Base-by-base conservation (phyloP, 257 asterid genomes). In the Nicotiana sylvestris region DNA sequence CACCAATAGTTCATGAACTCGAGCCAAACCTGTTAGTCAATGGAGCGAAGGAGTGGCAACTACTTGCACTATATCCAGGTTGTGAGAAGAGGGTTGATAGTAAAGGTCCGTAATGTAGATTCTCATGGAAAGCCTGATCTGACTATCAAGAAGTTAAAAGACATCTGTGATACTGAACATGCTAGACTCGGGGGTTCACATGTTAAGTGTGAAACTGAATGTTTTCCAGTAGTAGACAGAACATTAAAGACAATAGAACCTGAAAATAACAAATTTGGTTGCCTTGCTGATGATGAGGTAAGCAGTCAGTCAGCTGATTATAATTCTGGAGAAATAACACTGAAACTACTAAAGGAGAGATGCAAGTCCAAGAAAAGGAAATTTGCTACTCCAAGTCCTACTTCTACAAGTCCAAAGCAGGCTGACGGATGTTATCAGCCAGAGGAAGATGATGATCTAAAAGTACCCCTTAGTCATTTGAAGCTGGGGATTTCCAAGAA, bases 331-430 rank as follows among this genome's bases (percentile, higher is more conserved):
- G 84, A 87, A 70, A 79, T 90, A 89, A 96, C 99, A 51, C 85
- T 94, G 86, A 88, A 88, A 79, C 95, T 94, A 69, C 90, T 96
- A 2, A 91, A 66, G 82, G 66, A 88, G 55, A 87, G 77, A 77
- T 84, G 88, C 74, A 86, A 57, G 78, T 77, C 85, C 53, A 95
- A 87, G 95, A 96, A 93, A 90, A 88, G 95, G 85, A 91, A 90
- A 60, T 58, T 4, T 60, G 81, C 81, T 79, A 76, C 80, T 81
- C 83, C 66, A 32, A 82, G 3, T 80, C 70, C 76, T 64, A 15
- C 49, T 33, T 67, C 43, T 39, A 79, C 81, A 60, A 65, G 81
- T 80, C 67, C 86, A 37, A 82, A 67, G 17, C 83, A 78, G 81
- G 89, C 82, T 27, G 39, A 37, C 27, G 76, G 51, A 51, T 68